Evolutionary conservation across 805 yeast species (phyloP), one percentile per base, ranked within the genome.

Genomic region (Metschnikowia borealis): DNA sequence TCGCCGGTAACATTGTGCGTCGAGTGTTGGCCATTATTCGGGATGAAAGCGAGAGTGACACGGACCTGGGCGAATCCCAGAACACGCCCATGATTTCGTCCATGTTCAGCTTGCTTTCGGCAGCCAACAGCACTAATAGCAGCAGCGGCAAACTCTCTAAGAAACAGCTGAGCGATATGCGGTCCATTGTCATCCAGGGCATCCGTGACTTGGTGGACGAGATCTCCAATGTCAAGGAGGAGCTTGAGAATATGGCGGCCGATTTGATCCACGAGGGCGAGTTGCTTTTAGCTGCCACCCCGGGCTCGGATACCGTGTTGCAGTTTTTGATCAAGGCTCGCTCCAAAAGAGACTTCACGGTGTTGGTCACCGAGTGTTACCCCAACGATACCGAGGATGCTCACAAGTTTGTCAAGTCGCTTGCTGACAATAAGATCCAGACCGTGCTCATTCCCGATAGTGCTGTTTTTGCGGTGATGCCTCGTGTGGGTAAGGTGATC

Each of bases 221-320:
- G 68, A 87, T 94, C 48, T 79, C 86, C 21, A 87, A 87, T 59
- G 87, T 88, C 41, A 91, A 89, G 62, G 98, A 92, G 60, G 92
- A 92, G 50, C 84, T 94, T 38, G 96, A 90, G 67, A 81, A 84
- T 52, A 88, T 90, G 84, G 86, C 96, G 15, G 86, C 85, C 35
- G 99, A 94, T 63, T 77, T 94, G 73, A 89, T 94, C 63, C 98
- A 92, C 68, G 97, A 94, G 61, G 87, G 90, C 63, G 94, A 87
- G 66, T 79, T 87, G 20, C 68, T 87, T 40, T 73, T 89, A 47
- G 89, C 97, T 0, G 97, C 98, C n/a, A 90, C 98, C 0, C 97
- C 98, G 5, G 89, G 84, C 38, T 89, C 97, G 0, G 81, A 82
- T 53, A 92, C 98, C 0, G 96, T 94, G 10, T 71, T 89, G 50